phyloP scores from a whole-genome alignment of 345 rosid species.

The Aquilaria yunnanensis region DNA sequence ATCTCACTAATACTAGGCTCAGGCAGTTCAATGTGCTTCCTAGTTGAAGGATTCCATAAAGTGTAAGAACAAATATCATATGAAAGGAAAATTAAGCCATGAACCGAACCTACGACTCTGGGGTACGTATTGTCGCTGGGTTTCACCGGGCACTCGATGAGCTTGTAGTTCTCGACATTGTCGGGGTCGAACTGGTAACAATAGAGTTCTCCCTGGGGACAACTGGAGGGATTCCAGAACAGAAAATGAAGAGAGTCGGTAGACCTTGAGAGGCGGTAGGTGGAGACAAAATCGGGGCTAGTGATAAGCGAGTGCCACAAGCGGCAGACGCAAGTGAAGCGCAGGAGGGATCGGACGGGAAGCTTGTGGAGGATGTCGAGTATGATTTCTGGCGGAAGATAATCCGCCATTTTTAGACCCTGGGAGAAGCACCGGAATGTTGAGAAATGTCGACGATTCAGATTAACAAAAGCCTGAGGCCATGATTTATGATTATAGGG shows the following conservation, averaged over 20 bases:
- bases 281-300: slow-evolving; percentile 4
- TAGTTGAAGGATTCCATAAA: slow-evolving; percentile 3
- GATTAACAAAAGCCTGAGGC: too few species aligned
- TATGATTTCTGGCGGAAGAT: too few species aligned
- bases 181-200: neutral
- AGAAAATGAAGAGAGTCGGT: too few species aligned
- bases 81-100: neutral
- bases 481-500: too few species aligned
- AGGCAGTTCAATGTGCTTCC: slow-evolving; percentile 1
- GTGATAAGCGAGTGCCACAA: slow-evolving; percentile 5
- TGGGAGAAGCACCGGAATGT: too few species aligned
- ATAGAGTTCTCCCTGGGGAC: neutral
- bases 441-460: too few species aligned
- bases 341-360: neutral
- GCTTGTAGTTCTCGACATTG: neutral
- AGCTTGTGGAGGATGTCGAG: neutral
- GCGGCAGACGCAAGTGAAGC: slow-evolving; percentile 1
- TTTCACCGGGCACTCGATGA: neutral
- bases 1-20: neutral
- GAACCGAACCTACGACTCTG: neutral
- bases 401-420: too few species aligned
- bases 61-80: neutral
- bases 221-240: too few species aligned
- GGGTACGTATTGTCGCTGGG: neutral
- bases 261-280: neutral